phyloP scores from a whole-genome alignment of 352 stramenopile species.

The Phytophthora pluvialis region DNA sequence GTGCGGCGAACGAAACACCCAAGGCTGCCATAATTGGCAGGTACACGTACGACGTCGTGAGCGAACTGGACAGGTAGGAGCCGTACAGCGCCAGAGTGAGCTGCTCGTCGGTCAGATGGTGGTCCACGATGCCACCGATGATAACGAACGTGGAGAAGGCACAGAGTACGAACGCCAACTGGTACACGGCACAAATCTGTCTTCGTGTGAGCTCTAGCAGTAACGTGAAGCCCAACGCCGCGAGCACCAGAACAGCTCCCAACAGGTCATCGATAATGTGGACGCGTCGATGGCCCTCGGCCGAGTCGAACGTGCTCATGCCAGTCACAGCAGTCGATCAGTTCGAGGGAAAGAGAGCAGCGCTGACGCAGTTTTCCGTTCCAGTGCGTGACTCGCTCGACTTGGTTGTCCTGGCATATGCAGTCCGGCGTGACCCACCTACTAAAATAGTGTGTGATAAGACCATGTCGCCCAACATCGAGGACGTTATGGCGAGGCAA shows the following conservation, averaged over 20 bases:
- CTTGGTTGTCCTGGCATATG: slow-evolving; percentile 16
- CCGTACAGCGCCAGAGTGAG: slow-evolving; percentile 72
- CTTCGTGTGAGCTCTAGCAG: slow-evolving; percentile 76
- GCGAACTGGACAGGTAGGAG: slow-evolving; percentile 54
- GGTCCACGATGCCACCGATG: slow-evolving; percentile 71
- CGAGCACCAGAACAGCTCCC: slow-evolving; percentile 65
- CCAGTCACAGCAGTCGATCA: slow-evolving; percentile 3
- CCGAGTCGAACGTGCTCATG: slow-evolving; percentile 26
- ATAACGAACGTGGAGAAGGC: slow-evolving; percentile 62
- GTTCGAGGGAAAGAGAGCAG: neutral
- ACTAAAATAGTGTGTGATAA: slow-evolving; percentile 27
- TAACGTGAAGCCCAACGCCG: slow-evolving; percentile 48
- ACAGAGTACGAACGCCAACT: slow-evolving; percentile 72
- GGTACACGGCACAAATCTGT: slow-evolving; percentile 70
- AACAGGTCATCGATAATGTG: slow-evolving; percentile 83
- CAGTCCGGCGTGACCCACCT: neutral
- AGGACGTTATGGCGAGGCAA: slow-evolving; percentile 13
- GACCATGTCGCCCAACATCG: neutral
- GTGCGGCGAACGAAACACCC: slow-evolving; percentile 44
- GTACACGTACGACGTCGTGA: slow-evolving; percentile 74
- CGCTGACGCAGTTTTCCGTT: slow-evolving; percentile 7
- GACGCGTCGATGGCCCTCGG: slow-evolving; percentile 46
- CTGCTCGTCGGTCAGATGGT: slow-evolving; percentile 77
- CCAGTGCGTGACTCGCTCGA: slow-evolving; percentile 10
- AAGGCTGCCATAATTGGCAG: slow-evolving; percentile 48